phyloP scores from a whole-genome alignment of 1,284 basidiomycete species.

The Malassezia sympodialis region DNA sequence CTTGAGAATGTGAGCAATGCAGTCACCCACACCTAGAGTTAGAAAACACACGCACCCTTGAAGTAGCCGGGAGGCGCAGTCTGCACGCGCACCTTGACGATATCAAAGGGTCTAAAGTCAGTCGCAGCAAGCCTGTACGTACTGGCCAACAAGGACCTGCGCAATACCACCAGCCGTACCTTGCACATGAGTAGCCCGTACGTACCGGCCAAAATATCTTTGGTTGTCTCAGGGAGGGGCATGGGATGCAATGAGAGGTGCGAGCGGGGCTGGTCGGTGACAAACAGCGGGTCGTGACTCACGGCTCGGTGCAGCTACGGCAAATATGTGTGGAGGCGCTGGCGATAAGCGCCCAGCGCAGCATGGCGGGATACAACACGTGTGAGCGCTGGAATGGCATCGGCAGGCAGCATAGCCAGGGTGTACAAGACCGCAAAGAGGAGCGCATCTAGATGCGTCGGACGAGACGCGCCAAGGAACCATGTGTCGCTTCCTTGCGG shows the following conservation, averaged over 20 bases:
- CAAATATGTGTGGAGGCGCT: conserved; percentile 9
- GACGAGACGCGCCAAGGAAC: conserved; percentile 10
- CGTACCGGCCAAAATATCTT: conserved; percentile 31
- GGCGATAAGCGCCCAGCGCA: not conserved
- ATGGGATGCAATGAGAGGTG: not conserved
- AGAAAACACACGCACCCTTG: conserved; percentile 17
- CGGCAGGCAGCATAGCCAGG: not conserved
- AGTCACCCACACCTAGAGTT: conserved; percentile 65
- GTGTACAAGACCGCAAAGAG: conserved; percentile 12
- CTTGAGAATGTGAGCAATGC: conserved; percentile 73
- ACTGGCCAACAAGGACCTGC: conserved; percentile 81
- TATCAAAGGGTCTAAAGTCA: conserved; percentile 64
- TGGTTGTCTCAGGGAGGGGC: conserved; percentile 22
- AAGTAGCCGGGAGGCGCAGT: conserved; percentile 84
- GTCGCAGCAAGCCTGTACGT: not conserved
- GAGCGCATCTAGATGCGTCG: conserved; percentile 10
- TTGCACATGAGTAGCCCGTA: not conserved
- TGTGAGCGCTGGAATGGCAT: not conserved
- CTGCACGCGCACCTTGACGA: conserved; percentile 91
- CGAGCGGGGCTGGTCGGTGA: not conserved
- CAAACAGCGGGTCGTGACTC: not conserved
- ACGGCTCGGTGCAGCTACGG: not conserved
- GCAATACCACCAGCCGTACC: conserved; percentile 70
- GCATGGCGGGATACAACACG: not conserved
- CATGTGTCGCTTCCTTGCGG: not conserved